Evolutionary conservation across 768 basidiomycete genomes (phyloP).

Genomic region (Termitomyces sp.): DNA sequence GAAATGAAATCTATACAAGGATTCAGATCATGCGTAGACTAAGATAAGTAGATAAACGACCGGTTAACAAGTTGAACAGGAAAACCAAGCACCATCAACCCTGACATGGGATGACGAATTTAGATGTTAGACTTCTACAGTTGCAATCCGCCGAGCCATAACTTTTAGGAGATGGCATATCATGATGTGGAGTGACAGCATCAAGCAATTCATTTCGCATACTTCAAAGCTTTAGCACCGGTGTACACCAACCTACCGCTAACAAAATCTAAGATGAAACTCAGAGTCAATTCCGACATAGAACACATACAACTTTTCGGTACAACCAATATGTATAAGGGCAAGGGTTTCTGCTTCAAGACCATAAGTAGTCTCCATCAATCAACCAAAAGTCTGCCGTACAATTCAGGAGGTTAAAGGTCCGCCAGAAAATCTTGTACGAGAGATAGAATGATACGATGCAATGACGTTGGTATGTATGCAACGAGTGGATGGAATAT

Average conservation of each 20-base stretch:
- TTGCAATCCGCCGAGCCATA: no score
- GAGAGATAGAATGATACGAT: no score
- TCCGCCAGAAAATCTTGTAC: no score
- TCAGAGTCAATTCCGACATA: not conserved
- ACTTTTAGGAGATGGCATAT: not conserved
- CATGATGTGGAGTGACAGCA: not conserved
- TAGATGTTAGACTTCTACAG: not conserved
- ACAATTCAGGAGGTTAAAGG: no score
- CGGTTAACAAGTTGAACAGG: not conserved
- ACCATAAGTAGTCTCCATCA: no score
- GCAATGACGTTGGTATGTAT: no score
- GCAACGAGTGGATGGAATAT: no score
- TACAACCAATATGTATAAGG: not conserved
- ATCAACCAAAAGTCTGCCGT: no score
- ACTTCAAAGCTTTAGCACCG: not conserved
- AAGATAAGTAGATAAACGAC: not conserved
- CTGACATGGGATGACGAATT: constrained; percentile 7
- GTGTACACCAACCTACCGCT: no score
- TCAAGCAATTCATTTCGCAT: not conserved
- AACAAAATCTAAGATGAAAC: not conserved
- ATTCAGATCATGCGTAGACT: not conserved
- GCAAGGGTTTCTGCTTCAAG: no score
- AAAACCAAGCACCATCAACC: not conserved
- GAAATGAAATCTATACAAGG: no score
- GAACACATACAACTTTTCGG: no score